phyloP scores from a whole-genome alignment of 768 basidiomycete genomes.

The Cystoderma amianthinum region DNA sequence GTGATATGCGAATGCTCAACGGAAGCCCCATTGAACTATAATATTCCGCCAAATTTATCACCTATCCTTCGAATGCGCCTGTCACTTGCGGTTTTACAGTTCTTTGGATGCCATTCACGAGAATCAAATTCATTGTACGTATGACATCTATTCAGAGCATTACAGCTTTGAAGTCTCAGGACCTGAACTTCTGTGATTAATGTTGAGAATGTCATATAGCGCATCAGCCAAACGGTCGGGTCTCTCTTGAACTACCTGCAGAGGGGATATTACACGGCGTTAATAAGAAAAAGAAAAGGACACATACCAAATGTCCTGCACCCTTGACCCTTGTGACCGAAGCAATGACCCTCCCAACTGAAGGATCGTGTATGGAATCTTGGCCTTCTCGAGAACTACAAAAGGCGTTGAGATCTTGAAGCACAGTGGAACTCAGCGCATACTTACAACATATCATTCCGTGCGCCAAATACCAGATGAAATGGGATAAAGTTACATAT shows the following conservation, averaged over 20 bases:
- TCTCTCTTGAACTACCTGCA: not conserved
- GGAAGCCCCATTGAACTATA: no score
- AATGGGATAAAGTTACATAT: not conserved
- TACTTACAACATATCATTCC: not conserved
- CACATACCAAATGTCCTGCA: not conserved
- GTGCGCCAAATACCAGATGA: not conserved
- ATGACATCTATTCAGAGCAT: not conserved
- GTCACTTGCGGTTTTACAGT: no score
- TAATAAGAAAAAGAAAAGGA: not conserved
- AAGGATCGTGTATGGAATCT: not conserved
- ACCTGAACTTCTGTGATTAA: not conserved
- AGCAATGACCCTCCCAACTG: not conserved
- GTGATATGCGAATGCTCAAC: no score
- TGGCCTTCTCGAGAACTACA: not conserved
- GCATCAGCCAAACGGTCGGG: not conserved
- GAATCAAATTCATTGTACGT: no score
- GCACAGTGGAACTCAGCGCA: not conserved
- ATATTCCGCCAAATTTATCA: no score
- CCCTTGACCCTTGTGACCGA: not conserved
- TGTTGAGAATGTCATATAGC: not conserved
- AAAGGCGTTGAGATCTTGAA: not conserved
- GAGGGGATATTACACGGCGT: not conserved
- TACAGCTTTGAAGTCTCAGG: not conserved
- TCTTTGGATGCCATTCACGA: no score
- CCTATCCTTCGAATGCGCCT: no score